phyloP scores from a whole-genome alignment of 176 grass and related monocot genomes.

The Oryza australiensis region DNA sequence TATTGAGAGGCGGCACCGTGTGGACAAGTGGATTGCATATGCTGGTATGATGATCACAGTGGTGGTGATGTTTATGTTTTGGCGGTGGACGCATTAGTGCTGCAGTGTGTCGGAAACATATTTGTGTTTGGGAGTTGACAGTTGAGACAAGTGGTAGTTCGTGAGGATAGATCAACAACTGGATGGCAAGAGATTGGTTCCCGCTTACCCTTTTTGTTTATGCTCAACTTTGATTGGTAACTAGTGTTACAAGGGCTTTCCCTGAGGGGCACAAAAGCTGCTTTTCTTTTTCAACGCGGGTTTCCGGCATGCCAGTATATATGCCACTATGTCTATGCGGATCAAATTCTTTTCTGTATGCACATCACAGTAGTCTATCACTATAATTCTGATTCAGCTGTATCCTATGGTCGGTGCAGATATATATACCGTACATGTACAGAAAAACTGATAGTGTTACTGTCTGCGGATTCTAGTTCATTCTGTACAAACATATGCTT shows the following conservation, averaged over 20 bases:
- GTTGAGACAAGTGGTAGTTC: not conserved
- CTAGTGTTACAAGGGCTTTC: not conserved
- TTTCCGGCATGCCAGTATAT: not conserved
- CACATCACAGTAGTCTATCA: constrained; percentile 3
- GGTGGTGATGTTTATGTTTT: constrained; percentile 68
- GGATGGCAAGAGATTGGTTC: not conserved
- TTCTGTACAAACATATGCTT: constrained; percentile 7
- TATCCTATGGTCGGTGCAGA: not conserved
- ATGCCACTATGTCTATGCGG: not conserved
- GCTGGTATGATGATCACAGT: constrained; percentile 71
- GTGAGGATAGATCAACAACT: not conserved
- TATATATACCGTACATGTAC: not conserved
- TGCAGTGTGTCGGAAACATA: not conserved
- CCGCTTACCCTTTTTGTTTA: not conserved
- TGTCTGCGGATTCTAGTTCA: not conserved
- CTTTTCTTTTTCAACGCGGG: not conserved
- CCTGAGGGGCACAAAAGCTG: not conserved
- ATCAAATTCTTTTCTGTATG: not conserved
- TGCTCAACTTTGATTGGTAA: not conserved
- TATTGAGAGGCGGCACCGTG: constrained; percentile 79
- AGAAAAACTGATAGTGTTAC: not conserved
- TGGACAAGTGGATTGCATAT: constrained; percentile 92
- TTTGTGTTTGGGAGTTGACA: constrained; percentile 17
- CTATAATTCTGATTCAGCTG: not conserved
- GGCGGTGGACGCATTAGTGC: constrained; percentile 72